Conservation (phyloP, 2,329 filamentous ascomycete genomes). For the Moelleriella libera region DNA sequence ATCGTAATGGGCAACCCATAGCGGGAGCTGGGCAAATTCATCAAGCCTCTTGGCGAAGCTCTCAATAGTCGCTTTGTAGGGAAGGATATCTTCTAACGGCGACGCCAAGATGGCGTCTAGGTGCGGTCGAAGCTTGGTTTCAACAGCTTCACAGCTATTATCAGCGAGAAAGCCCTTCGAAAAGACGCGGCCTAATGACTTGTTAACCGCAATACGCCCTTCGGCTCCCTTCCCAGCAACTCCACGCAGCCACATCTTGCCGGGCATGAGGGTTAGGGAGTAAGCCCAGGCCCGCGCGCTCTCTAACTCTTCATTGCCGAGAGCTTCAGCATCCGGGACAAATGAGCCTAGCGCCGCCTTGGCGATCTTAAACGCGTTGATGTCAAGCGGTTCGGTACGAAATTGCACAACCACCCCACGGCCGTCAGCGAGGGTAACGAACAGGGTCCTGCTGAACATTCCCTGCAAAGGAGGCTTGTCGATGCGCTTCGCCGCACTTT, state of each 20-base stretch:
- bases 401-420: constrained; percentile 1
- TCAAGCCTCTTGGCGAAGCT: constrained; percentile 1
- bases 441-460: constrained; percentile 13
- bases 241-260: constrained; percentile 1
- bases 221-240: constrained; percentile 1
- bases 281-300: constrained; percentile 1
- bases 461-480: constrained; percentile 13
- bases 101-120: constrained; percentile 2
- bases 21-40: neutral
- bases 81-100: neutral
- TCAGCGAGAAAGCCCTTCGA: constrained; percentile 1
- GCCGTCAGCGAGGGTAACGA: constrained; percentile 7
- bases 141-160: constrained; percentile 1
- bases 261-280: neutral
- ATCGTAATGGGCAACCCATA: constrained; percentile 2
- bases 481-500: constrained; percentile 10
- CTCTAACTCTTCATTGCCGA: neutral
- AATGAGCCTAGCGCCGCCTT: neutral
- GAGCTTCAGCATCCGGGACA: neutral
- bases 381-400: constrained; percentile 1
- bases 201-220: constrained; percentile 1
- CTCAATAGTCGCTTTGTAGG: neutral
- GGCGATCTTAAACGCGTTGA: constrained; percentile 1
- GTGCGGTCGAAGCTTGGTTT: neutral
- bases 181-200: constrained; percentile 1